Evolutionary conservation across 371 early-diverging fungal genomes (phyloP).

Genomic region (Caulochytrium protostelioides): DNA sequence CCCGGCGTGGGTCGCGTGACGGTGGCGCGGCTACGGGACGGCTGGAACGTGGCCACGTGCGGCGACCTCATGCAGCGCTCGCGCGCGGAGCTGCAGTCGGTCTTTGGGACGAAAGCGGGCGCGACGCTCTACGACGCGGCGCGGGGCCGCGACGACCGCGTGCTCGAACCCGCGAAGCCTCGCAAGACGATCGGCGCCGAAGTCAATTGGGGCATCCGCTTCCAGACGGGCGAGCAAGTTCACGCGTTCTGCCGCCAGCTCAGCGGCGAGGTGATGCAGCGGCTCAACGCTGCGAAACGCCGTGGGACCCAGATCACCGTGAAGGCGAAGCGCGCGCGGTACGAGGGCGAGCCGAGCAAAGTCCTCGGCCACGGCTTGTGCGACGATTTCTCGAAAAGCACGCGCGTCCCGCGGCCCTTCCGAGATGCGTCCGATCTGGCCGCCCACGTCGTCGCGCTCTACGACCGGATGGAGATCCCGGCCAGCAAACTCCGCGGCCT

Average conservation of each 20-base stretch:
- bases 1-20: slow-evolving; percentile 22
- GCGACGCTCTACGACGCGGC: slow-evolving; percentile 33
- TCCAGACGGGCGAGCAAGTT: slow-evolving; percentile 40
- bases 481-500: no score
- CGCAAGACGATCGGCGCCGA: slow-evolving; percentile 59
- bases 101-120: slow-evolving; percentile 52
- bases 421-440: no score
- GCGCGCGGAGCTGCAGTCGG: slow-evolving; percentile 22
- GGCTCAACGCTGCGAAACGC: slow-evolving; percentile 5
- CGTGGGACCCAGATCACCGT: slow-evolving; percentile 11
- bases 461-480: no score
- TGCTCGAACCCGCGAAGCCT: slow-evolving; percentile 30
- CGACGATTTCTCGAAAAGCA: no score
- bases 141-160: slow-evolving; percentile 53
- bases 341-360: slow-evolving; percentile 20
- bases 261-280: slow-evolving; percentile 10
- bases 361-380: not conserved
- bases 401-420: no score
- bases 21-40: slow-evolving; percentile 7
- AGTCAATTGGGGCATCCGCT: slow-evolving; percentile 60
- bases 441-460: no score
- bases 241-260: slow-evolving; percentile 21
- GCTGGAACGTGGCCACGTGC: slow-evolving; percentile 23
- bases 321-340: slow-evolving; percentile 13
- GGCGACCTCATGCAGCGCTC: slow-evolving; percentile 25